Conservation (phyloP, 768 basidiomycete species). For the Lentinula sp. region DNA sequence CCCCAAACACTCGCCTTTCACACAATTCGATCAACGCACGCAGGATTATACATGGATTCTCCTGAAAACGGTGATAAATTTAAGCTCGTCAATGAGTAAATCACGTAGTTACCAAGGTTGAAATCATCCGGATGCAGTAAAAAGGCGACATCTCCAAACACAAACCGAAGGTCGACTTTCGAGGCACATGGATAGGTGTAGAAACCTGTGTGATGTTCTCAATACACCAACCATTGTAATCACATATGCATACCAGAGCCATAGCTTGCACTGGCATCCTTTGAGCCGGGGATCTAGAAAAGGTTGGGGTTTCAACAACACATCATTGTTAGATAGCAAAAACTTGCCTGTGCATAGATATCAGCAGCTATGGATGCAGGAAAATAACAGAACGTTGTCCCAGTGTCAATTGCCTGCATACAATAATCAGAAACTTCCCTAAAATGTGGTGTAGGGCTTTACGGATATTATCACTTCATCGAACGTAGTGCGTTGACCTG, state of each 20-base stretch:
- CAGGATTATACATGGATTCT: background rate
- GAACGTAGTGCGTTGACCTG: slow-evolving; percentile 17
- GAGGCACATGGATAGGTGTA: slow-evolving; percentile 50
- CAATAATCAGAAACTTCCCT: background rate
- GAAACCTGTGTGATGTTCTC: slow-evolving; percentile 27
- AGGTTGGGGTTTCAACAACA: background rate
- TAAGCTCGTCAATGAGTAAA: background rate
- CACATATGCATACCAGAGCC: background rate
- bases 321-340: no score
- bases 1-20: background rate
- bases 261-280: slow-evolving; percentile 18
- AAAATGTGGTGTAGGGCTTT: slow-evolving; percentile 19
- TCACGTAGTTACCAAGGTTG: slow-evolving; percentile 36
- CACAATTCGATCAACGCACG: background rate
- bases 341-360: slow-evolving; percentile 40
- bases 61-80: background rate
- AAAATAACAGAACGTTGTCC: slow-evolving; percentile 60
- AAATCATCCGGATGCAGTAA: slow-evolving; percentile 43
- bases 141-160: slow-evolving; percentile 36
- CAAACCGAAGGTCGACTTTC: slow-evolving; percentile 28
- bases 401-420: slow-evolving; percentile 58
- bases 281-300: slow-evolving; percentile 44
- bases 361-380: slow-evolving; percentile 32
- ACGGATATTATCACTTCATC: slow-evolving; percentile 25
- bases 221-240: background rate